Conservation (phyloP, 2,329 filamentous ascomycete genomes). For the Pseudogymnoascus sp. region DNA sequence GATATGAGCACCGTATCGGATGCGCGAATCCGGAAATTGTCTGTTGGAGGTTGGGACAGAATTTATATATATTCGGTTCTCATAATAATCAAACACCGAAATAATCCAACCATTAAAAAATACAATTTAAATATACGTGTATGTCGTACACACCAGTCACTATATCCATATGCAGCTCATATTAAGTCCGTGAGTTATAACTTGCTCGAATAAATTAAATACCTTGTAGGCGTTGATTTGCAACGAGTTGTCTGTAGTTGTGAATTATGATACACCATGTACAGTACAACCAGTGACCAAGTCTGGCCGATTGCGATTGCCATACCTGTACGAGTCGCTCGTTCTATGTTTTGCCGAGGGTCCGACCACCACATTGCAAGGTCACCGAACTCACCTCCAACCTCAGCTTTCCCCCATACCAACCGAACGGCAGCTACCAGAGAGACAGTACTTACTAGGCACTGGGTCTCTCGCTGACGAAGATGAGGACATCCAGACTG, state of each 20-base stretch:
- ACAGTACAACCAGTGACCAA: not conserved
- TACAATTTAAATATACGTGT: not conserved
- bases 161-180: not conserved
- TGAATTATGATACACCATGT: not conserved
- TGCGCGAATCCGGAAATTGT: not conserved
- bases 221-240: not conserved
- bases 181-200: not conserved
- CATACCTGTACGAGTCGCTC: not conserved
- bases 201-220: not conserved
- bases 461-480: not conserved
- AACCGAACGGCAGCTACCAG: not conserved
- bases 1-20: too few relatives aligned
- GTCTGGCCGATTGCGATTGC: not conserved
- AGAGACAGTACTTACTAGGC: not conserved
- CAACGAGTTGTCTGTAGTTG: too few relatives aligned
- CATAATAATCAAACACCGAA: not conserved
- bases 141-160: not conserved
- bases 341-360: constrained; percentile 5
- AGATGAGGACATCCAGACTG: constrained; percentile 2
- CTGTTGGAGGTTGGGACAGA: not conserved
- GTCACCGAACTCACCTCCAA: not conserved
- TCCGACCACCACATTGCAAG: not conserved
- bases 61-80: not conserved
- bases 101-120: not conserved
- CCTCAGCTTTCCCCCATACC: not conserved